Base-by-base conservation (phyloP, 208 protist genomes). In the Leishmania major region DNA sequence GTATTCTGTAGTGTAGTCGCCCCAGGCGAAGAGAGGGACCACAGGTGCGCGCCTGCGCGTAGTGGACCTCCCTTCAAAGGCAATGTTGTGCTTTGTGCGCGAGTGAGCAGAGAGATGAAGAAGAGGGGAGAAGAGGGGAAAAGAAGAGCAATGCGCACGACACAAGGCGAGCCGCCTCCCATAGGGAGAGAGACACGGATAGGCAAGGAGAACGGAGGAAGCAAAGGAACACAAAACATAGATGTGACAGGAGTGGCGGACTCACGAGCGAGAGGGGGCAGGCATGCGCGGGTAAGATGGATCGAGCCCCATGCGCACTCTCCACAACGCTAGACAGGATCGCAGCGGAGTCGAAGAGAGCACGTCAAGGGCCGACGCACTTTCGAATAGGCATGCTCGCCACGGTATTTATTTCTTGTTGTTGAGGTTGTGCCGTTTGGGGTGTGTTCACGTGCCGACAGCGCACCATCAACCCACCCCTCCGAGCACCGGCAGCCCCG, bases 361-460 rank as follows among this genome's bases (percentile, higher is more conserved):
- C 25, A 7, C 28, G 35, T 49, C 22, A 8, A 43, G 35, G 22
- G 40, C 10, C 8, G 40, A 47, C 7, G 4, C 17, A 13, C 37
- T n/a, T 19, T 47, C 49, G n/a, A 25, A 73, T 49, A n/a, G 35
- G 40, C 37, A 72, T 47, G 17, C 5, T 47, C 15, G 8, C 7
- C 67, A n/a, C 64, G 40, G 53, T 78, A 11, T 31, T 67, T 66
- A 31, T 69, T 70, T 79, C 6, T 79, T 79, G 4, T n/a, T 51
- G 7, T 69, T 47, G 22, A 71, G 11, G n/a, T 71, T 40, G 43
- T 15, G 66, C 7, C 43, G 37, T 59, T 40, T 37, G 64, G 43
- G 35, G 73, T 49, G 40, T 49, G 43, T 49, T 55, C 59, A 35
- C 37, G 53, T 72, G 67, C 31, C 17, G 22, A 19, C 37, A 72